phyloP scores from a whole-genome alignment of 371 early-diverging fungal species.

The Mucor saturninus region DNA sequence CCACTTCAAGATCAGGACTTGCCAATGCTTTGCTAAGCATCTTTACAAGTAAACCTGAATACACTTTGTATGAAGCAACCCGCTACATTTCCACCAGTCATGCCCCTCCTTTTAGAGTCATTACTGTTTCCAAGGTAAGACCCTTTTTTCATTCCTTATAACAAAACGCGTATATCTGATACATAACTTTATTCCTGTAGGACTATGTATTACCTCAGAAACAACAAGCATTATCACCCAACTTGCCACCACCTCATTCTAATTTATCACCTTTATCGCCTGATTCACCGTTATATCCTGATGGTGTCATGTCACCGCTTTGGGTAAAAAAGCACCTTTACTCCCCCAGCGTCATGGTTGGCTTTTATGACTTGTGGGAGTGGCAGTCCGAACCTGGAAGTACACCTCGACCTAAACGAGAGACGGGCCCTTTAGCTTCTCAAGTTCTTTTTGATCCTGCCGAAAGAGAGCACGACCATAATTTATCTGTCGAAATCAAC shows the following conservation, averaged over 20 bases:
- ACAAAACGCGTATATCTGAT: background rate
- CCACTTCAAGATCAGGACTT: constrained; percentile 21
- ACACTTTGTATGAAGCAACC: constrained; percentile 45
- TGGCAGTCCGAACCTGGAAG: constrained; percentile 33
- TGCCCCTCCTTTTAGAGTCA: constrained; percentile 40
- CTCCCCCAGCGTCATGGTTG: constrained; percentile 70
- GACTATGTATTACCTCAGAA: constrained; percentile 45
- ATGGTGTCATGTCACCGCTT: constrained; percentile 76
- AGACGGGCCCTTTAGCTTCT: constrained; percentile 65
- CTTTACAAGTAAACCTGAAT: constrained; percentile 35
- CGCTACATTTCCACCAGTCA: constrained; percentile 20
- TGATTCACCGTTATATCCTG: constrained; percentile 79
- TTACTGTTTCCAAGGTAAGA: constrained; percentile 43
- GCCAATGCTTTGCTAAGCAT: constrained; percentile 18
- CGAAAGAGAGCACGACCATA: constrained; percentile 66
- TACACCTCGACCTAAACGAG: constrained; percentile 34
- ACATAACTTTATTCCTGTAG: constrained; percentile 10
- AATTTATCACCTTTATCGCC: constrained; percentile 72
- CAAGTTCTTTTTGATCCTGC: constrained; percentile 50
- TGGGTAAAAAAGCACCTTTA: constrained; percentile 76
- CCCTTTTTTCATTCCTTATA: background rate
- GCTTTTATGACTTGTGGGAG: constrained; percentile 73
- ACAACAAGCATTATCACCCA: constrained; percentile 40
- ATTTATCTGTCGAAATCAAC: constrained; percentile 68
- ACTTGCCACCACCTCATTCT: constrained; percentile 49